phyloP scores from a whole-genome alignment of 1,139 yeast genomes.

The Kodamaea derodonti region DNA sequence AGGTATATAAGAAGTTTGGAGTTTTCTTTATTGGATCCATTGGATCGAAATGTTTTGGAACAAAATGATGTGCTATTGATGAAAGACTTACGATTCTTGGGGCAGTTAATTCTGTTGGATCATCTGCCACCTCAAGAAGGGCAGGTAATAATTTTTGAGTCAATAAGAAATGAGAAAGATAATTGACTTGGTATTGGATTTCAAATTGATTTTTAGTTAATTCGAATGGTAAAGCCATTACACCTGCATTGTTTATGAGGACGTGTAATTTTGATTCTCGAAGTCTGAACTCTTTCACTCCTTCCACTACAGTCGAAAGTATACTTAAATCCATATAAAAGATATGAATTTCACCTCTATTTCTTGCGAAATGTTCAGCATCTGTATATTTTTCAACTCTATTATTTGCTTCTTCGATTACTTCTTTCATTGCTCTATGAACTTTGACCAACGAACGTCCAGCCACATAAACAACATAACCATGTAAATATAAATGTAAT shows the following conservation, averaged over 20 bases:
- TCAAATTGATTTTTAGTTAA: constrained; percentile 37
- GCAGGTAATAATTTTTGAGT: constrained; percentile 28
- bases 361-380: constrained; percentile 11
- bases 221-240: constrained; percentile 37
- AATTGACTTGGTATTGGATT: constrained; percentile 42
- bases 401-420: constrained; percentile 49
- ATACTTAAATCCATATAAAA: constrained; percentile 33
- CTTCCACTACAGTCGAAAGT: constrained; percentile 26
- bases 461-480: constrained; percentile 68
- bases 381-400: constrained; percentile 20
- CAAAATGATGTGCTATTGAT: constrained; percentile 32
- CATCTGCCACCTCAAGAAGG: constrained; percentile 19
- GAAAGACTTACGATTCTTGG: constrained; percentile 35
- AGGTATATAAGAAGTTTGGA: constrained; percentile 25
- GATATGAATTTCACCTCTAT: constrained; percentile 27
- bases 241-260: constrained; percentile 41
- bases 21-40: constrained; percentile 18
- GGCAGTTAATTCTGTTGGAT: constrained; percentile 10
- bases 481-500: constrained; percentile 73
- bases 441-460: constrained; percentile 64
- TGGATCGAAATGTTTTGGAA: constrained; percentile 23
- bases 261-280: constrained; percentile 29
- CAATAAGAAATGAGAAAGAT: constrained; percentile 32
- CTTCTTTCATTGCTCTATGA: constrained; percentile 50
- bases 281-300: constrained; percentile 22